phyloP scores from a whole-genome alignment of 441 rosid genomes.

The Oxalis stricta region DNA sequence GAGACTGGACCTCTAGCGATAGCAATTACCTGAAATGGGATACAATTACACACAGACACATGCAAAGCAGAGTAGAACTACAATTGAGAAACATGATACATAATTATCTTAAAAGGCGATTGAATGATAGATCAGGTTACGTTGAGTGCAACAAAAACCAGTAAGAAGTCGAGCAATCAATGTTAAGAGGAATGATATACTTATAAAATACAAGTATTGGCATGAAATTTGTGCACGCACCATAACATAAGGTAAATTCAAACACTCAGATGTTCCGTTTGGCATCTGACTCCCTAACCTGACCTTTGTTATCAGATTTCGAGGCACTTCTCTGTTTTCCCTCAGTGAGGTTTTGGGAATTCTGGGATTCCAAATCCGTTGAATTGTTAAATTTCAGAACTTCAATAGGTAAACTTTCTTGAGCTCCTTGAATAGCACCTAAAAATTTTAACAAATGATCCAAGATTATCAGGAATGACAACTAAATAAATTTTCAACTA shows the following conservation, averaged over 20 bases:
- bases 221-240: slow-evolving; percentile 23
- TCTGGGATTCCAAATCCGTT: slow-evolving; percentile 4
- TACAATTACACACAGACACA: neutral
- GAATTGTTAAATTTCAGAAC: slow-evolving; percentile 16
- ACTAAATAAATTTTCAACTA: neutral
- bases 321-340: slow-evolving; percentile 14
- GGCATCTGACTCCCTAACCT: slow-evolving; percentile 18
- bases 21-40: slow-evolving; percentile 37
- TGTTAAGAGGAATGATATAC: neutral
- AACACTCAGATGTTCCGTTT: slow-evolving; percentile 50
- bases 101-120: too few species aligned
- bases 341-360: slow-evolving; percentile 8
- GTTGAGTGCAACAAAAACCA: neutral
- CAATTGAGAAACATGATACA: too few species aligned
- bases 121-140: neutral
- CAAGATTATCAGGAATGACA: slow-evolving; percentile 1
- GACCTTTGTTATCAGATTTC: slow-evolving; percentile 6
- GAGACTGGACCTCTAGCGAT: slow-evolving; percentile 45
- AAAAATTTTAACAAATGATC: slow-evolving; percentile 14
- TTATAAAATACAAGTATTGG: neutral
- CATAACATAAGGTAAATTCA: slow-evolving; percentile 59
- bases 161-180: neutral
- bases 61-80: neutral
- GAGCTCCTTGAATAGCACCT: slow-evolving; percentile 32
- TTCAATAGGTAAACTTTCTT: slow-evolving; percentile 13